Evolutionary conservation across 1,139 yeast species (phyloP), one percentile per base, ranked within the genome.

Genomic region (Suhomyces choctaworum): DNA sequence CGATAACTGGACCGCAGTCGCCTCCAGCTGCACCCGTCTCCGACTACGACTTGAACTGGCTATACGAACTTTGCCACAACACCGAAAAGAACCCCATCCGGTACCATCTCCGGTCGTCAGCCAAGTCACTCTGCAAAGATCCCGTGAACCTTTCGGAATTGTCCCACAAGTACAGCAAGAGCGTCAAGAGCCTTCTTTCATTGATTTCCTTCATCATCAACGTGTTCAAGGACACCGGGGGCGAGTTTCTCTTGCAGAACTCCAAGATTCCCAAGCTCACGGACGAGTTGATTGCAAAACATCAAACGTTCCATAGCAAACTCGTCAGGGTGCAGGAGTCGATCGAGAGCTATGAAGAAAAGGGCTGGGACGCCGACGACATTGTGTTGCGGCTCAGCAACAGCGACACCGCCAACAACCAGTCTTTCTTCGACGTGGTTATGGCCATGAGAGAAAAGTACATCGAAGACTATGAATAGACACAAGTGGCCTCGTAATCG

Each of bases 61-160:
- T 76, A 7, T 64, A 63, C 32, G 54, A 58, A 16, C 41, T 74
- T 14, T 76, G 80, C 48, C 62, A 61, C 29, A 66, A 69, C 26
- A 75, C 76, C 20, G 78, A 74, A 44, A 45, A 42, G 11, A 62
- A 76, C 44, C 82, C 82, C 2, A 58, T 73, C 21, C 62, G 61
- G 39, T 76, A 70, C 44, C 82, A 76, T 39, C 58, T 76, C 17
- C 54, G 81, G 22, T 62, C 79, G 0, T 45, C 58, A 2, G 54
- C 70, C 5, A 67, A 71, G 40, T 53, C 54, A 12, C 52, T 76
- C 29, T 65, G 73, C 10, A 51, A 41, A 1, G 52, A 59, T 14
- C 70, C 75, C 2, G 60, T 64, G 8, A 59, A 67, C 27, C 56
- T 67, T 40, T 45, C 53, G n/a, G 70, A 70, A 16, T 56, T 74